Percentiles rank a stretch among this genome's conserved stretches.
Conservation (phyloP, 257 asterid species). For the Cinchona pubescens region DNA sequence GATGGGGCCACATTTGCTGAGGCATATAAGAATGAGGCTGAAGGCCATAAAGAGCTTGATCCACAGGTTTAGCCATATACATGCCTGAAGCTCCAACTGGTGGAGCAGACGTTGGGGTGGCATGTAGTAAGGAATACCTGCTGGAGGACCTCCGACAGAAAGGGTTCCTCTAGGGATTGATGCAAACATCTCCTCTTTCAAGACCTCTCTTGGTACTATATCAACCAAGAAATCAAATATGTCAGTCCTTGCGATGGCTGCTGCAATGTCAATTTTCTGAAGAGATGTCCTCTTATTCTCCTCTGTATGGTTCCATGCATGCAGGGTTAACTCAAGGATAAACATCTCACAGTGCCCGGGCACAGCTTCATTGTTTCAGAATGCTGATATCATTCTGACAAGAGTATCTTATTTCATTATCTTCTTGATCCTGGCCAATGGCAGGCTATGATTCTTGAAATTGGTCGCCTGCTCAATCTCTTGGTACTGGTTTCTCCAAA, state of each 20-base stretch:
- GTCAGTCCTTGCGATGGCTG: conserved; percentile 94
- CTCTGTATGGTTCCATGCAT: conserved; percentile 95
- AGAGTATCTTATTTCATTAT: conserved; percentile 97
- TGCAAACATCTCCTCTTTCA: conserved; percentile 92
- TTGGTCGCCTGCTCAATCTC: conserved; percentile 78
- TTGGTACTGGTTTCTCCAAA: conserved; percentile 76
- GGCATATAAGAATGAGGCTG: conserved; percentile 84
- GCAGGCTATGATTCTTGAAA: conserved; percentile 93
- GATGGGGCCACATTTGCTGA: conserved; percentile 88
- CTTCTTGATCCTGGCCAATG: conserved; percentile 91
- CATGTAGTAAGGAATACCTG: conserved; percentile 86
- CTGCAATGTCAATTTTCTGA: conserved; percentile 94
- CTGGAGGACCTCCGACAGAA: conserved; percentile 78
- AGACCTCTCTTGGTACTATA: conserved; percentile 91
- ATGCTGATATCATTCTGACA: conserved; percentile 92
- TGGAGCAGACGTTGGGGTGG: conserved; percentile 57
- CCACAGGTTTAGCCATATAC: conserved; percentile 85
- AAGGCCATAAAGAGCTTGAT: conserved; percentile 70
- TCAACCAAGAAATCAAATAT: conserved; percentile 95
- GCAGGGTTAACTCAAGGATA: conserved; percentile 88
- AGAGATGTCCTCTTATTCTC: conserved; percentile 97
- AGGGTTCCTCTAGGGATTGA: conserved; percentile 79
- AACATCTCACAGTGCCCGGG: conserved; percentile 98
- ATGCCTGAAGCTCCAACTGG: conserved; percentile 66
- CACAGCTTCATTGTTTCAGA: too few species aligned